Evolutionary conservation across 2,329 filamentous ascomycete species (phyloP).

Genomic region (Endoconidiophora laricicola): DNA sequence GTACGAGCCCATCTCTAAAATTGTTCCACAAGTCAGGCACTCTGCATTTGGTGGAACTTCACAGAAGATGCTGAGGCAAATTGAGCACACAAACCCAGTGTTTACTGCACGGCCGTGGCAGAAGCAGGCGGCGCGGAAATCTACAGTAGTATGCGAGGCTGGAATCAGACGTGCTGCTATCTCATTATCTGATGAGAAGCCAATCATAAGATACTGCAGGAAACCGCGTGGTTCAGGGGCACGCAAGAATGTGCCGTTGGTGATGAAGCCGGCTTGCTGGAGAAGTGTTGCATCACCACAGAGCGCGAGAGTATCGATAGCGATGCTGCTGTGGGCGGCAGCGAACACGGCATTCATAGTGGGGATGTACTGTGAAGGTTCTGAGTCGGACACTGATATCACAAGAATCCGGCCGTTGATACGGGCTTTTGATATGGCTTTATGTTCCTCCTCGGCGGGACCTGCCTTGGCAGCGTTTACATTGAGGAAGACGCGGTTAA

Average conservation of each 20-base stretch:
- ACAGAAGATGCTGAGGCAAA: slow-evolving; percentile 91
- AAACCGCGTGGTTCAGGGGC: slow-evolving; percentile 49
- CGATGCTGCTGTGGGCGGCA: slow-evolving; percentile 70
- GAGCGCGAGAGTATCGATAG: slow-evolving; percentile 82
- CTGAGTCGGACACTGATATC: slow-evolving; percentile 69
- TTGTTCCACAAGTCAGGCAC: slow-evolving; percentile 72
- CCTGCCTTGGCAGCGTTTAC: slow-evolving; percentile 29
- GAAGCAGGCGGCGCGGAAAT: slow-evolving; percentile 97
- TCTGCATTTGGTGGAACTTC: slow-evolving; percentile 41
- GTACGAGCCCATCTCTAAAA: slow-evolving; percentile 58
- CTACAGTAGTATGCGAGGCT: slow-evolving; percentile 71
- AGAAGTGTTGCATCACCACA: slow-evolving; percentile 78
- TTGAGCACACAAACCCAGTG: slow-evolving; percentile 86
- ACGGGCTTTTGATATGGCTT: slow-evolving; percentile 30
- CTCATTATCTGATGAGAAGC: slow-evolving; percentile 53
- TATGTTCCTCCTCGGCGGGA: slow-evolving; percentile 25
- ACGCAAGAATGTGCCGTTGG: slow-evolving; percentile 38
- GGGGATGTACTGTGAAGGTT: slow-evolving; percentile 85
- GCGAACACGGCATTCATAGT: slow-evolving; percentile 99
- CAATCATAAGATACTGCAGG: slow-evolving; percentile 88
- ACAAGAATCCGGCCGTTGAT: slow-evolving; percentile 58
- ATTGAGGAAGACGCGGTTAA: slow-evolving; percentile 62
- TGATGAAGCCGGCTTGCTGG: slow-evolving; percentile 65
- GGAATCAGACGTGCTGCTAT: slow-evolving; percentile 48
- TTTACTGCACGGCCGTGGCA: slow-evolving; percentile 86